Evolutionary conservation across 306 rosid genomes (phyloP).

Genomic region (Coriaria nepalensis): DNA sequence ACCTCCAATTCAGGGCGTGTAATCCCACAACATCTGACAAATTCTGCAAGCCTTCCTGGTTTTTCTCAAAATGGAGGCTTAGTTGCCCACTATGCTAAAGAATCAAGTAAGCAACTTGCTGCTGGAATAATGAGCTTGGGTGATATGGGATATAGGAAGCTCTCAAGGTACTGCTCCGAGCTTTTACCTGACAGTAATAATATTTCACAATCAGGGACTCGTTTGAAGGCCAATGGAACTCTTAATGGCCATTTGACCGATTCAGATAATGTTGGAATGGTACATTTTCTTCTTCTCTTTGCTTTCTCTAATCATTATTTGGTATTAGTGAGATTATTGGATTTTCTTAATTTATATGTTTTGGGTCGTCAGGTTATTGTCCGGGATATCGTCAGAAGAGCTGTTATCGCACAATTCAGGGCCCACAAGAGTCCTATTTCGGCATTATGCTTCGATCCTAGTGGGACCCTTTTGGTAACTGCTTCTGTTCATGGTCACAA

Average conservation of each 20-base stretch:
- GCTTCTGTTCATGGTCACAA: slow-evolving; percentile 93
- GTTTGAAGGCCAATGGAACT: slow-evolving; percentile 41
- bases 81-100: slow-evolving; percentile 91
- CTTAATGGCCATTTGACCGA: slow-evolving; percentile 50
- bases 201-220: slow-evolving; percentile 38
- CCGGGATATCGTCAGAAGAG: slow-evolving; percentile 66
- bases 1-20: slow-evolving; percentile 50
- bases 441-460: slow-evolving; percentile 86
- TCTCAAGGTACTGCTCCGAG: slow-evolving; percentile 75
- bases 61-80: slow-evolving; percentile 75
- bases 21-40: slow-evolving; percentile 55
- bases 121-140: slow-evolving; percentile 77
- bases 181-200: slow-evolving; percentile 49
- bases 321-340: not conserved
- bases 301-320: not conserved
- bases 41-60: slow-evolving; percentile 58
- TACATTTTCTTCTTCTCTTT: slow-evolving; percentile 17
- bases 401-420: slow-evolving; percentile 62
- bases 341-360: slow-evolving; percentile 4
- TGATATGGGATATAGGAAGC: slow-evolving; percentile 87
- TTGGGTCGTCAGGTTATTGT: slow-evolving; percentile 60
- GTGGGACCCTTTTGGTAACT: slow-evolving; percentile 82
- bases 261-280: slow-evolving; percentile 73
- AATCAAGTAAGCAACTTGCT: slow-evolving; percentile 95
- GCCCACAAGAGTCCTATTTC: slow-evolving; percentile 95